These are phyloP conservation scores for Colletotrichum spaethianum DNA, from an alignment of 2,329 filamentous ascomycete genomes.

Conservation along the genomic window DNA sequence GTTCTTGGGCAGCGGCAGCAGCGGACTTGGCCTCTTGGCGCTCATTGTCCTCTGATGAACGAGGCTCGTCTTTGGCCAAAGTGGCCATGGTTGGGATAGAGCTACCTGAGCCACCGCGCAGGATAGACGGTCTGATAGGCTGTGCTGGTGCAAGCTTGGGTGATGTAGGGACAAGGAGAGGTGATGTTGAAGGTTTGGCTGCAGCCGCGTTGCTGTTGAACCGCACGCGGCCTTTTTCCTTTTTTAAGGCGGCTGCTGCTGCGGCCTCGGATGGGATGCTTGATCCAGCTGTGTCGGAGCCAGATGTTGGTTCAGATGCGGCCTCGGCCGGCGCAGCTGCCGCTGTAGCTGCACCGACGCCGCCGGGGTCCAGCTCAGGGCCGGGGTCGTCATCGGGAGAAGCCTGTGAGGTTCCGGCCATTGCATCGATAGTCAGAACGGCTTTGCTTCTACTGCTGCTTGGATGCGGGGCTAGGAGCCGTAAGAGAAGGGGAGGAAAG, in stretches of 20 bases:
- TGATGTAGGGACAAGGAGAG: constrained; percentile 35
- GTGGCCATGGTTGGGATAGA: constrained; percentile 49
- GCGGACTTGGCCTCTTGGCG: constrained; percentile 44
- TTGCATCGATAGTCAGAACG: constrained; percentile 39
- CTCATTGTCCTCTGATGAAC: constrained; percentile 43
- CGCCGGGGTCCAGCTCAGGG: constrained; percentile 33
- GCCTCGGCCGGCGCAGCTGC: constrained; percentile 18
- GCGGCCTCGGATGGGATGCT: constrained; percentile 30
- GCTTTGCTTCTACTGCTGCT: not conserved
- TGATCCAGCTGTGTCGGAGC: constrained; percentile 10
- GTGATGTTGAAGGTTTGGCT: constrained; percentile 45
- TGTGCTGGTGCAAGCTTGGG: constrained; percentile 15
- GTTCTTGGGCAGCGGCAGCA: constrained; percentile 59
- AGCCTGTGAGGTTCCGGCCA: constrained; percentile 34
- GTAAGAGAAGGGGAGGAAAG: not conserved
- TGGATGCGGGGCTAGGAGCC: constrained; percentile 13
- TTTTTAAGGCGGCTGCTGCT: constrained; percentile 49
- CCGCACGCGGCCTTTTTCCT: constrained; percentile 63
- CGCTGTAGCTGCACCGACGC: constrained; percentile 7
- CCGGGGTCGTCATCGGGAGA: constrained; percentile 40
- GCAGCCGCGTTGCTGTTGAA: constrained; percentile 62
- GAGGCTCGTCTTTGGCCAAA: constrained; percentile 26
- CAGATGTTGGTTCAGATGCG: constrained; percentile 2
- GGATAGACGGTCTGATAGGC: constrained; percentile 52
- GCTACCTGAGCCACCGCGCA: constrained; percentile 59